phyloP scores from a whole-genome alignment of 2,329 filamentous ascomycete genomes.

The Aspergillus sp. region DNA sequence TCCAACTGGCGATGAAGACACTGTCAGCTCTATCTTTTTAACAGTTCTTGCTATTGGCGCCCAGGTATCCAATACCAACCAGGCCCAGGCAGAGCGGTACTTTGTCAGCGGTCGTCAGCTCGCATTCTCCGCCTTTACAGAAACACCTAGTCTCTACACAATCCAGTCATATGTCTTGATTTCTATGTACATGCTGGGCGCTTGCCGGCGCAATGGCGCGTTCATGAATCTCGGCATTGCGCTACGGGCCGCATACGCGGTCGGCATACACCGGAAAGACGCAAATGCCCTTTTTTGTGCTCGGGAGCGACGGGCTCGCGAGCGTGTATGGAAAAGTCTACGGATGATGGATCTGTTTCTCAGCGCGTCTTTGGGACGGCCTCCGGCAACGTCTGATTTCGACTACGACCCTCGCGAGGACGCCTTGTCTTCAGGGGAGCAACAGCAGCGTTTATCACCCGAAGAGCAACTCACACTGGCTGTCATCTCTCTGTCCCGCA shows the following conservation, averaged over 20 bases:
- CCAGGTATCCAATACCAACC: conserved; percentile 37
- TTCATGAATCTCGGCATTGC: conserved; percentile 50
- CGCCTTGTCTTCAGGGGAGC: conserved; percentile 20
- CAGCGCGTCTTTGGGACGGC: conserved; percentile 48
- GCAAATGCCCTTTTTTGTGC: conserved; percentile 47
- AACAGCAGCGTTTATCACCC: conserved; percentile 11
- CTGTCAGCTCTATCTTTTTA: conserved; percentile 45
- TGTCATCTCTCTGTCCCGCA: conserved; percentile 40
- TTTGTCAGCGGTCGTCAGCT: conserved; percentile 43
- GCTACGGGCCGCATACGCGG: conserved; percentile 48
- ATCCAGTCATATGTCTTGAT: conserved; percentile 50
- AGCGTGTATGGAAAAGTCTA: conserved; percentile 51
- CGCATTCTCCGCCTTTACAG: conserved; percentile 43
- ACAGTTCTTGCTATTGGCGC: conserved; percentile 49
- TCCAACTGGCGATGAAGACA: conserved; percentile 33
- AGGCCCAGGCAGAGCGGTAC: conserved; percentile 42
- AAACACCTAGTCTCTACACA: conserved; percentile 46
- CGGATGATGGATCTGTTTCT: conserved; percentile 50
- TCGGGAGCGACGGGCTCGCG: conserved; percentile 37
- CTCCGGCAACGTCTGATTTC: conserved; percentile 49
- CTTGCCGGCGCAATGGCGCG: conserved; percentile 49
- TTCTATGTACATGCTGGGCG: conserved; percentile 49
- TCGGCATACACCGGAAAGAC: conserved; percentile 49
- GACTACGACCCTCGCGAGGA: conserved; percentile 38
- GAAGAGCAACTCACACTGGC: conserved; percentile 45